Evolutionary conservation across 345 rosid species (phyloP).

Genomic region (Geranium brycei): DNA sequence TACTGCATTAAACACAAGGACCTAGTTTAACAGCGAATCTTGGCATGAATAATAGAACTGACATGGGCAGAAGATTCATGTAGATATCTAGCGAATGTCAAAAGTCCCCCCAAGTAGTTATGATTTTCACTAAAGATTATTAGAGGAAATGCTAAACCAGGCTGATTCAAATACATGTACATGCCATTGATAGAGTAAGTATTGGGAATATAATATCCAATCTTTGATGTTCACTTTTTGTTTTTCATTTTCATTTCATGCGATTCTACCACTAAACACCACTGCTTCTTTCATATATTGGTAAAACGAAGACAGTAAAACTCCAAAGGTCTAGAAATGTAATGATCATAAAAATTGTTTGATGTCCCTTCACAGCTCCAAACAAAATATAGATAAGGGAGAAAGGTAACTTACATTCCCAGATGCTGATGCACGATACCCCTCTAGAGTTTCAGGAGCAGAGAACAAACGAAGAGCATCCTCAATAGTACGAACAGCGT

Average conservation of each 20-base stretch:
- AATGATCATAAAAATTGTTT: not conserved
- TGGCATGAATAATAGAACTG: not conserved
- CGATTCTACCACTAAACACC: too few species aligned
- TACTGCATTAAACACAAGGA: not conserved
- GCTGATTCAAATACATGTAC: not conserved
- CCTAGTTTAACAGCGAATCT: not conserved
- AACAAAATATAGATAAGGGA: not conserved
- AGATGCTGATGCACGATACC: conserved; percentile 57
- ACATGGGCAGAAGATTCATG: not conserved
- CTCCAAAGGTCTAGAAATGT: not conserved
- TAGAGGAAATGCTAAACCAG: not conserved
- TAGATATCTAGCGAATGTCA: not conserved
- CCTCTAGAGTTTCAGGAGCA: conserved; percentile 76
- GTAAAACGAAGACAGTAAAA: not conserved
- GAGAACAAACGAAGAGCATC: conserved; percentile 75
- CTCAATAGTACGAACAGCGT: conserved; percentile 58
- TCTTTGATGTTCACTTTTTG: not conserved
- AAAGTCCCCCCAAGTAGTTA: not conserved
- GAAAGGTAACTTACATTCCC: conserved; percentile 52
- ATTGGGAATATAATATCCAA: not conserved
- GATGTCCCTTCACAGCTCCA: not conserved
- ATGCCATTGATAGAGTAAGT: not conserved
- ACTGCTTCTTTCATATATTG: too few species aligned
- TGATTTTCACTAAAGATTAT: not conserved
- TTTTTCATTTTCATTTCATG: too few species aligned